These are phyloP conservation scores for Paramecium biaurelia DNA, from an alignment of 73 alveolate species.

Conservation along the genomic window DNA sequence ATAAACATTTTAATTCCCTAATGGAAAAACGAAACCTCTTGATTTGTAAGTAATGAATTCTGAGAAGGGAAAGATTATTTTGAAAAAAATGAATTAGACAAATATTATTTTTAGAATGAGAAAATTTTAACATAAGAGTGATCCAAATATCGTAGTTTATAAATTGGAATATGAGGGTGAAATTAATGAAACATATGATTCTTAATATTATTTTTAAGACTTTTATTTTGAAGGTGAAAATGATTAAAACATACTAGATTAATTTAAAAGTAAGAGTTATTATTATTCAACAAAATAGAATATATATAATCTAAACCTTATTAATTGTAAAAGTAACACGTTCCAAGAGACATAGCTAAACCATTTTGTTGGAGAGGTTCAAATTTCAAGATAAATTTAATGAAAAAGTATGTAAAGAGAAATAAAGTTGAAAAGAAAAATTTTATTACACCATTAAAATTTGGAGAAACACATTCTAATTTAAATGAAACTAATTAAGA, in stretches of 20 bases:
- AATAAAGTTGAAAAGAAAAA: neutral
- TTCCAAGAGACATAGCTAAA: neutral
- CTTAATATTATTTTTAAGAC: neutral
- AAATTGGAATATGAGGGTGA: neutral
- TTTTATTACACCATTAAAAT: neutral
- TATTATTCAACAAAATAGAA: neutral
- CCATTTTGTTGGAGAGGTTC: slow-evolving; percentile 30
- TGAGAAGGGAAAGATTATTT: neutral
- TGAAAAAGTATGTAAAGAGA: neutral
- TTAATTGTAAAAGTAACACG: neutral
- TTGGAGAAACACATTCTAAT: neutral
- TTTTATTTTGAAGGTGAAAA: neutral
- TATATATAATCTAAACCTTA: neutral
- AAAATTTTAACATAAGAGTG: neutral
- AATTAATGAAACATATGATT: neutral
- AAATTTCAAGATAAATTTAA: neutral
- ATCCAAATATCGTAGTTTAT: neutral
- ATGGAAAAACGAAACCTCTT: neutral
- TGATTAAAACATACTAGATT: neutral
- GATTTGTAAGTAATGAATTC: neutral
- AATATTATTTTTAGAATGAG: neutral
- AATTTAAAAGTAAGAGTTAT: neutral
- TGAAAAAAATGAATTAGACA: neutral
- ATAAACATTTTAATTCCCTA: neutral
- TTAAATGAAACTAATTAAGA: neutral